phyloP scores from a whole-genome alignment of 805 yeast genomes.

The Candida xyloterini region DNA sequence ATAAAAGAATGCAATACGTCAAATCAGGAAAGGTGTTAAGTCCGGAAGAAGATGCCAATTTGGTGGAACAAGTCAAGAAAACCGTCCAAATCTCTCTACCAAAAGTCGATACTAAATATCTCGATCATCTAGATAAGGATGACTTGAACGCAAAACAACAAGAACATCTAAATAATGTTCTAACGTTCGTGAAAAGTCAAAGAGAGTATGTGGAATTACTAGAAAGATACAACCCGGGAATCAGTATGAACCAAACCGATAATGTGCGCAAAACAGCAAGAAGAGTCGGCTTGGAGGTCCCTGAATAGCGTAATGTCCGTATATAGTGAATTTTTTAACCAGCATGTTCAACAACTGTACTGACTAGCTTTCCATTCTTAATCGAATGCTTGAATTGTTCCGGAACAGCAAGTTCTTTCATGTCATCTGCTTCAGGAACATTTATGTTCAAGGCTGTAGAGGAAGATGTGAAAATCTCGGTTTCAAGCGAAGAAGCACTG shows the following conservation, averaged over 20 bases:
- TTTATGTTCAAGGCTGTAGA: conserved; percentile 85
- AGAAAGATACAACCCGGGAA: conserved; percentile 85
- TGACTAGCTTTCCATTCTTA: conserved; percentile 55
- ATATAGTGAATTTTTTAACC: conserved; percentile 42
- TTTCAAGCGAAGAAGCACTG: conserved; percentile 63
- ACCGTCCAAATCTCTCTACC: conserved; percentile 30
- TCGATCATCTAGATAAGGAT: conserved; percentile 29
- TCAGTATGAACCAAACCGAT: conserved; percentile 73
- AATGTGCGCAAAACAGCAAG: conserved; percentile 77
- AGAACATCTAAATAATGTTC: conserved; percentile 55
- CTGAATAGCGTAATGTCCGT: conserved; percentile 32
- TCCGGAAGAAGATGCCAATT: conserved; percentile 32
- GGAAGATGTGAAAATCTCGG: conserved; percentile 80
- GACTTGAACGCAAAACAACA: conserved; percentile 22
- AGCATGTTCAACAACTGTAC: conserved; percentile 78
- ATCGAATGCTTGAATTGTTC: conserved; percentile 85
- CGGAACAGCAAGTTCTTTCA: conserved; percentile 78
- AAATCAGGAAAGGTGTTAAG: conserved; percentile 36
- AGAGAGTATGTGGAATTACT: conserved; percentile 73
- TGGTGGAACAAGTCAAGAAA: conserved; percentile 36
- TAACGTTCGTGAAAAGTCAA: conserved; percentile 65
- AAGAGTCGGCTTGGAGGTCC: conserved; percentile 80
- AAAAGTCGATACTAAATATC: conserved; percentile 22
- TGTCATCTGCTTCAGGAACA: conserved; percentile 75
- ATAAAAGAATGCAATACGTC: conserved; percentile 45